These are phyloP conservation scores for Neurospora sp. DNA, from an alignment of 495 filamentous ascomycete species.

Conservation along the genomic window DNA sequence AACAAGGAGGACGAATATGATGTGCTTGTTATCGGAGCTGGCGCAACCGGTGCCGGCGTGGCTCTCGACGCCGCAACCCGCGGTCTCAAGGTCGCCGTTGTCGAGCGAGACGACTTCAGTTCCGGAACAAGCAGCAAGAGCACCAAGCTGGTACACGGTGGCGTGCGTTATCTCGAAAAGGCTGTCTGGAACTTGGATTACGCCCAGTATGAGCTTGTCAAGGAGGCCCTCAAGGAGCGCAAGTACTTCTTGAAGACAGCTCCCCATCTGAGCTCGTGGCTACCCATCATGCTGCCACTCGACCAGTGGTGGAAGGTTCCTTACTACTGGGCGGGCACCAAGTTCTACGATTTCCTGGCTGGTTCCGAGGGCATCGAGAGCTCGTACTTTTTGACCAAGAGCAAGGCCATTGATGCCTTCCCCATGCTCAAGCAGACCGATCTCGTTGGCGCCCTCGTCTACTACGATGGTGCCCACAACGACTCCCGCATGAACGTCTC, in stretches of 20 bases:
- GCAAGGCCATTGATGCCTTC: constrained; percentile 89
- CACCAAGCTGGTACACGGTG: constrained; percentile 95
- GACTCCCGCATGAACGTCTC: constrained; percentile 98
- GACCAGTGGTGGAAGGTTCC: constrained; percentile 96
- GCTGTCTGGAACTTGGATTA: constrained; percentile 96
- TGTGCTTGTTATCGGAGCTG: constrained; percentile 81
- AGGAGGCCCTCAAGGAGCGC: constrained; percentile 89
- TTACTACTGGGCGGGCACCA: constrained; percentile 96
- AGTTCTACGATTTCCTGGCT: constrained; percentile 88
- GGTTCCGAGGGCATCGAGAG: constrained; percentile 94
- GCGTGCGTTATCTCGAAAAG: constrained; percentile 93
- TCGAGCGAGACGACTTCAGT: constrained; percentile 95
- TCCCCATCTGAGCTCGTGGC: constrained; percentile 86
- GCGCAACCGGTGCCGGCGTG: constrained; percentile 87
- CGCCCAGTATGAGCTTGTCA: constrained; percentile 85
- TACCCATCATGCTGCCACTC: constrained; percentile 95
- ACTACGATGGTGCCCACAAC: constrained; percentile 98
- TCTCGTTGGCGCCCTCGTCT: constrained; percentile 83
- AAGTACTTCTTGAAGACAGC: constrained; percentile 95
- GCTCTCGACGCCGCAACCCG: constrained; percentile 89
- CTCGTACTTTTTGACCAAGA: constrained; percentile 91
- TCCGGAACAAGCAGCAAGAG: constrained; percentile 92
- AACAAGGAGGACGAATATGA: constrained; percentile 55
- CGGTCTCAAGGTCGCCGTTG: constrained; percentile 82
- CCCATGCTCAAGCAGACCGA: constrained; percentile 91